phyloP scores from a whole-genome alignment of 106 monocot genomes.

The Gastrodia elata region DNA sequence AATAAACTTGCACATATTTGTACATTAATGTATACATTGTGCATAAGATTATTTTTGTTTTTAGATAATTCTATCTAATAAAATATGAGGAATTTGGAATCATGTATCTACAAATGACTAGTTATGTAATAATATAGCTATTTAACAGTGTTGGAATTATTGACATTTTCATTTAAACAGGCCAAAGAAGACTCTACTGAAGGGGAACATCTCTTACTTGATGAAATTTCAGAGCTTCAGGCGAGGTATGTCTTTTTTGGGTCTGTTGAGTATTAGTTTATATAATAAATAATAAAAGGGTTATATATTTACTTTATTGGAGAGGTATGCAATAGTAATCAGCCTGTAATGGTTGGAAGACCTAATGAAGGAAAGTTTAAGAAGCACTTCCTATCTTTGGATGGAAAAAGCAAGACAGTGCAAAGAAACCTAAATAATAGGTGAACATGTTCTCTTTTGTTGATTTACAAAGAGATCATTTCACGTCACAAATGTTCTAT shows the following conservation, averaged over 20 bases:
- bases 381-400: no score
- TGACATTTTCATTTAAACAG: slow-evolving; percentile 9
- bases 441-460: no score
- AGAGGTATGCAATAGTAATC: not conserved
- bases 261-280: not conserved
- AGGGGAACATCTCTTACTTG: slow-evolving; percentile 53
- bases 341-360: not conserved
- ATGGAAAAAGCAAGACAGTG: no score
- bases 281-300: not conserved
- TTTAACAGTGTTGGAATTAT: slow-evolving; percentile 9
- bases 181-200: slow-evolving; percentile 35
- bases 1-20: not conserved
- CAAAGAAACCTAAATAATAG: no score
- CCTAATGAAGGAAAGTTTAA: not conserved
- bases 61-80: not conserved
- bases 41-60: not conserved
- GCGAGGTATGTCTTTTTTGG: slow-evolving; percentile 37
- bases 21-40: not conserved
- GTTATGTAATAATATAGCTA: not conserved
- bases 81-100: not conserved
- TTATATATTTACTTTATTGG: not conserved
- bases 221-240: slow-evolving; percentile 63
- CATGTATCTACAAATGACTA: not conserved
- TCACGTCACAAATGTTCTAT: no score
- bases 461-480: no score